Percentiles rank a stretch among this genome's conserved stretches.
Conservation (phyloP, 78 protist species). For the Dictyostelium firmibasis region DNA sequence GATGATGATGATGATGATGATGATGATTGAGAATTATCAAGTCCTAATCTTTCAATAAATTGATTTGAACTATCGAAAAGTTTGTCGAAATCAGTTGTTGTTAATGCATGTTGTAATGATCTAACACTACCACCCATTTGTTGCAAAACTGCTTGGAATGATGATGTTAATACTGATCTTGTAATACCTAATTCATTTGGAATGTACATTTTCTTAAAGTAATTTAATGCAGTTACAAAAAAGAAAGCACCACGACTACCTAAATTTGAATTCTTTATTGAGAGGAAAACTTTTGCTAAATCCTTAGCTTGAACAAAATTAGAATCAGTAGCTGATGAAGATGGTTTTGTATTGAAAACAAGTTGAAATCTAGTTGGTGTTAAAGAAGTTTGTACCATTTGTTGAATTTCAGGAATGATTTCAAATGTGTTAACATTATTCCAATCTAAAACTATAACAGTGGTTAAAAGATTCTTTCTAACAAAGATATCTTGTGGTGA, state of each 20-base stretch:
- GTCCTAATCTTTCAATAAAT: neutral
- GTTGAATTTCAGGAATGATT: neutral
- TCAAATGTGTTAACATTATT: neutral
- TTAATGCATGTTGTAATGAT: neutral
- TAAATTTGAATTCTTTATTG: neutral
- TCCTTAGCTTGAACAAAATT: neutral
- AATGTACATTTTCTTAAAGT: neutral
- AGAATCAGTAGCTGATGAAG: neutral
- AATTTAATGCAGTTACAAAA: slow-evolving; percentile 41
- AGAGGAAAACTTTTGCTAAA: neutral
- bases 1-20: neutral
- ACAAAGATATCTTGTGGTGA: slow-evolving; percentile 6
- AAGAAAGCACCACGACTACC: slow-evolving; percentile 39
- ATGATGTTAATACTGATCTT: neutral
- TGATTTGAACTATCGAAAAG: neutral
- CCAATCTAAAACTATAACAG: slow-evolving; percentile 1
- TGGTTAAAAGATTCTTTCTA: slow-evolving; percentile 27
- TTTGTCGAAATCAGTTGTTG: neutral
- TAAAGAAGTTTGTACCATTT: neutral
- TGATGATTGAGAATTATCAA: neutral
- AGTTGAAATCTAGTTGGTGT: slow-evolving; percentile 17
- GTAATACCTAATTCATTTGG: neutral
- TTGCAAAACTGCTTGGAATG: slow-evolving; percentile 11
- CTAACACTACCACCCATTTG: slow-evolving; percentile 32
- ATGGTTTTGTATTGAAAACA: neutral